Base-by-base conservation (phyloP, 768 basidiomycete species). In the Rhodotorula kratochvilovae region DNA sequence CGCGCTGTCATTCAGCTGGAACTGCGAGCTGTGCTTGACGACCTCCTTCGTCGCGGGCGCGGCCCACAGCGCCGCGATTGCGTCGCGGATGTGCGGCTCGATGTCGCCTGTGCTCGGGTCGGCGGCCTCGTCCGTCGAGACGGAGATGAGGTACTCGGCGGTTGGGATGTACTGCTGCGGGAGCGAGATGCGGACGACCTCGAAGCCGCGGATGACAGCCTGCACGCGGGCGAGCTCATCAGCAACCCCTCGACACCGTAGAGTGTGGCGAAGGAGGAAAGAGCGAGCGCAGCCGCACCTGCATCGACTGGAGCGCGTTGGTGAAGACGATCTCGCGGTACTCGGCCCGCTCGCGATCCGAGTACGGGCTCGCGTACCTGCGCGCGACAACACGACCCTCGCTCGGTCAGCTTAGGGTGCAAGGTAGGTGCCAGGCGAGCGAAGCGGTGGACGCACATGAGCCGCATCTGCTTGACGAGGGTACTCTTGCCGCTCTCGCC, bases 251-350 rank as follows among this genome's bases (percentile, higher is more conserved):
- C 50, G 27, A 46, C 21, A 5, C 5, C 27, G 15, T 5, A 16
- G 50, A 29, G 19, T 21, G 17, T 5, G 29, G 11, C 29, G 31
- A 29, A 4, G 23, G 25, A 16, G 50, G 13, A 39, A 7, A 13
- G 39, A 13, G 8, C 39, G 39, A 39, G n/a, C n/a, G n/a, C n/a
- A n/a, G n/a, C n/a, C 15, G 17, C 71, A 89, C 88, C 42, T 91
- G 88, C 92, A 94, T 93, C 36, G 89, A 90, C 80, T 94, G 91
- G 70, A 93, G 85, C 31, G 91, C 92, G 80, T 94, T 94, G 56
- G 89, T 88, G 77, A 85, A 94, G 76, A 95, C 92, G 79, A 95
- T 92, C 81, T 93, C 92, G 80, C 89, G 90, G 86, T 92, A 95
- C 21, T 89, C 89, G 61, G 92, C 90, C 51, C 93, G 85, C 81